Evolutionary conservation across 2,329 filamentous ascomycete species (phyloP), one percentile per base, ranked within the genome.

Genomic region (Alternaria triticina): DNA sequence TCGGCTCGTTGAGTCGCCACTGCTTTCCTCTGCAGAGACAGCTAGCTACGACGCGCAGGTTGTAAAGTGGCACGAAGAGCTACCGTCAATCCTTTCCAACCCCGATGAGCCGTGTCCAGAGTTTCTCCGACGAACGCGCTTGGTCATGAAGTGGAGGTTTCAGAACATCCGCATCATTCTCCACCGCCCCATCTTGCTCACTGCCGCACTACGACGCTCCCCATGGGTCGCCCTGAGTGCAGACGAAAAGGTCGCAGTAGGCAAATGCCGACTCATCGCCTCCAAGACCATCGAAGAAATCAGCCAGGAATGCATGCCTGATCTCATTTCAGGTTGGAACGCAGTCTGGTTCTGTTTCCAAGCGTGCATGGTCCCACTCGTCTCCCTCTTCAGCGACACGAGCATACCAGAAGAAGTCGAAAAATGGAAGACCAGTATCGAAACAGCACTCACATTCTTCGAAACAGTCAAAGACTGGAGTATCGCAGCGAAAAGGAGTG

Each of bases 291-390:
- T 94, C 66, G 86, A 89, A 61, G 90, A 93, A 63, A 92, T 94
- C 65, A 86, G 88, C 11, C 83, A 84, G 22, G 90, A 91, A 66
- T 93, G 90, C 82, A 87, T 87, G 49, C 86, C 88, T 49, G 91
- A 92, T 74, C 88, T 93, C 74, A 91, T 94, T 81, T 88, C 88
- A 0, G 91, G 91, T 9, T 94, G 91, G 91, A 92, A 93, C 75
- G 91, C 90, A 0, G 91, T 92, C 3, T 94, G 91, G 91, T 90
- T 93, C 79, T 86, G 92, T 62, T 94, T 93, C 80, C 91, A 94
- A 77, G 91, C 91, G 0, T 88, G 88, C 66, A 92, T 94, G 89
- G 89, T 94, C 9, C 91, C 91, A 0, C 85, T 95, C 1, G 86
- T 95, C 11, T 90, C 88, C 22, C 83, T 94, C 12, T 93, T 93